Evolutionary conservation across 2,329 filamentous ascomycete genomes (phyloP), one percentile per base, ranked within the genome.

Genomic region (Mycosphaerella sp.): DNA sequence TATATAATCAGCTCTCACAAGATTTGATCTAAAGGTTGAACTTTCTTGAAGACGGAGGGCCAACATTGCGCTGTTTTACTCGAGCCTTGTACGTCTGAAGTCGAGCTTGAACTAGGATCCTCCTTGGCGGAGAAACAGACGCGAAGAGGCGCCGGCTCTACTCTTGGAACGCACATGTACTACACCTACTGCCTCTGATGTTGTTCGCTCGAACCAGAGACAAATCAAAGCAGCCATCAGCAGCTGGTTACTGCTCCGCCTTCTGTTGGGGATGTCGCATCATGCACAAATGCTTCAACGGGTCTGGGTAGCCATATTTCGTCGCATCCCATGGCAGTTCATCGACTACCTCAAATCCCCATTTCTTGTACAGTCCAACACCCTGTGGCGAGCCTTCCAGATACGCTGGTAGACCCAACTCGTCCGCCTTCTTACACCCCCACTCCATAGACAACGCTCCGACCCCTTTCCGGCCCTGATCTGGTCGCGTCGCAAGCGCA

Each of bases 371-470:
- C 16, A 75, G 51, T 8, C 61, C 61, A 48, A 64, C 62, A 0
- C 68, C 73, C 42, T 60, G 57, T 18, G 63, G 57, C n/a, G 64
- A 70, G 6, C 67, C 64, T 55, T 73, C 71, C 30, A 75, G 44
- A 60, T 72, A 75, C 2, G 60, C 61, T 12, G 62, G 59, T 42
- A 73, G 34, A 0, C 67, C 66, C 42, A 69, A 57, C 41, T 63
- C 53, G 57, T 75, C 72, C 28, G 71, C 73, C 47, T 68, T 64
- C 27, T 66, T 54, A 10, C 70, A 30, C 0, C 71, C 73, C 66
- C 67, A 70, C 14, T 70, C 55, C 53, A 75, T 32, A 21, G 70
- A 54, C 54, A 71, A 53, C 2, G 45, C 62, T 0, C 65, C 73
- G 3, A 71, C 68, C 0, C 73, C 73, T 30, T 65, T 65, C 2